A percentile compares a stretch with the other conserved stretches of the same genome.
Conservation (phyloP, 163 green algal species). For the Prototheca stagnorum region DNA sequence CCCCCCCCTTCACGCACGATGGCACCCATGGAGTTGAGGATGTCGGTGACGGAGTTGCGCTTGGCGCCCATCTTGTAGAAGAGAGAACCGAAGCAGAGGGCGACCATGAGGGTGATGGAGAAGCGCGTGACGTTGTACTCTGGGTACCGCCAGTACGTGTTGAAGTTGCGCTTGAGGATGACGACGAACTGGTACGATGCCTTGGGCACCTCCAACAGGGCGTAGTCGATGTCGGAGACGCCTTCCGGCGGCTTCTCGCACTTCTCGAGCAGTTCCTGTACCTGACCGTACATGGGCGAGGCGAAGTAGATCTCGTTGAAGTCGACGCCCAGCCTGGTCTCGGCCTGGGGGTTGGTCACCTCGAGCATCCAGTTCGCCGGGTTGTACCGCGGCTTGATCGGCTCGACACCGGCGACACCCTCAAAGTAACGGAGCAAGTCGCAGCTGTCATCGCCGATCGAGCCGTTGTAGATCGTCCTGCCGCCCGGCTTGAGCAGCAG, state of each 20-base stretch:
- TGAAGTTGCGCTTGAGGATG: slow-evolving; percentile 10
- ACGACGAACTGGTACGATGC: neutral
- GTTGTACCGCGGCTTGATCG: slow-evolving; percentile 7
- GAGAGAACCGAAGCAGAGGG: slow-evolving; percentile 9
- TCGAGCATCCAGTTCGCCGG: slow-evolving; percentile 37
- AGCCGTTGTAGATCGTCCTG: slow-evolving; percentile 40
- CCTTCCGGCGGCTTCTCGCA: neutral
- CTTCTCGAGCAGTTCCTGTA: neutral
- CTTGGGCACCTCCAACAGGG: slow-evolving; percentile 5
- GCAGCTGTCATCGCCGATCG: slow-evolving; percentile 32
- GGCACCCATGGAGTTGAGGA: slow-evolving; percentile 22
- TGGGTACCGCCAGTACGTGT: slow-evolving; percentile 4
- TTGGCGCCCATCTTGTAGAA: slow-evolving; percentile 9
- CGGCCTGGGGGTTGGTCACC: slow-evolving; percentile 7
- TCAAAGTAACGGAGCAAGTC: slow-evolving; percentile 48
- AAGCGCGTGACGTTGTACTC: slow-evolving; percentile 11
- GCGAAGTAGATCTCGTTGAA: slow-evolving; percentile 7
- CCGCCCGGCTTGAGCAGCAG: slow-evolving; percentile 46
- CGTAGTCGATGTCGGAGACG: slow-evolving; percentile 7
- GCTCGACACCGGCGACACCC: slow-evolving; percentile 26
- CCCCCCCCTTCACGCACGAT: no score
- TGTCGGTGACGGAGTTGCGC: slow-evolving; percentile 1
- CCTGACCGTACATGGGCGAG: slow-evolving; percentile 2
- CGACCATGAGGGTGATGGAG: slow-evolving; percentile 8
- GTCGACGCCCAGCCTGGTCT: slow-evolving; percentile 5